These are phyloP conservation scores for Candida morakotiae DNA, from an alignment of 805 yeast species.

Conservation along the genomic window DNA sequence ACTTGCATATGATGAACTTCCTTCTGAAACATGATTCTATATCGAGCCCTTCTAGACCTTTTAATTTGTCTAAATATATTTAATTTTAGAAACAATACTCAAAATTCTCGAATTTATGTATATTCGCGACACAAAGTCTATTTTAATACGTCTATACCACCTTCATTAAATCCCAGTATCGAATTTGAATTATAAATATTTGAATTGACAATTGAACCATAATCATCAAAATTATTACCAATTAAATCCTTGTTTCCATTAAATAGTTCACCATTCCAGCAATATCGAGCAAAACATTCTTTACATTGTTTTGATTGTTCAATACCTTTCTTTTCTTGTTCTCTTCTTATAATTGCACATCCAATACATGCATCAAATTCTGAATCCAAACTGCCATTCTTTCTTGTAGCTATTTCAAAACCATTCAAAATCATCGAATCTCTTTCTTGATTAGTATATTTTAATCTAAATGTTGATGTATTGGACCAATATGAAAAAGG, in stretches of 20 bases:
- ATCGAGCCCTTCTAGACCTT: no score
- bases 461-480: slow-evolving; percentile 67
- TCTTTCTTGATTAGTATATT: slow-evolving; percentile 56
- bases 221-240: not conserved
- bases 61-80: no score
- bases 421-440: slow-evolving; percentile 67
- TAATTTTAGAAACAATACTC: no score
- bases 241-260: not conserved
- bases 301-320: slow-evolving; percentile 68
- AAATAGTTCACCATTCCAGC: slow-evolving; percentile 59
- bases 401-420: slow-evolving; percentile 61
- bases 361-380: slow-evolving; percentile 75
- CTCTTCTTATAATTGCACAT: slow-evolving; percentile 79
- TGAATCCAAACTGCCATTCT: slow-evolving; percentile 61
- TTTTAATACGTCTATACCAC: not conserved
- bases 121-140: no score
- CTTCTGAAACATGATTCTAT: no score
- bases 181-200: not conserved
- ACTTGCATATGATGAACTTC: no score
- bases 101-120: no score
- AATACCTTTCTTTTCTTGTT: slow-evolving; percentile 61
- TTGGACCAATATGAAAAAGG: slow-evolving; percentile 65
- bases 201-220: not conserved
- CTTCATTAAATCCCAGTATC: not conserved
- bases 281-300: slow-evolving; percentile 64